Percentiles rank a stretch among this genome's conserved stretches.
Conservation (phyloP, 345 rosid genomes). For the Geranium brycei region DNA sequence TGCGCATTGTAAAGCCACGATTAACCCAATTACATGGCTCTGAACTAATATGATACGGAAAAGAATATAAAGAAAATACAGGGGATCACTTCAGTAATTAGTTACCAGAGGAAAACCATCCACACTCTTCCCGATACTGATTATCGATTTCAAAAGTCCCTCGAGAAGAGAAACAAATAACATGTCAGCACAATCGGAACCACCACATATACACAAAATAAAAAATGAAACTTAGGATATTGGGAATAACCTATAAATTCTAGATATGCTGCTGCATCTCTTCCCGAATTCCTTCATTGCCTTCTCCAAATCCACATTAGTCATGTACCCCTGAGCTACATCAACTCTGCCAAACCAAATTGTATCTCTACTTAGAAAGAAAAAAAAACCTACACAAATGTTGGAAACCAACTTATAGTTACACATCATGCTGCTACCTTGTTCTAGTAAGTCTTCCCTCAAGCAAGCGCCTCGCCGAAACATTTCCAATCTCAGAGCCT, state of each 20-base stretch:
- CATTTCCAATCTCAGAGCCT: constrained; percentile 24
- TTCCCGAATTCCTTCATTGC: constrained; percentile 57
- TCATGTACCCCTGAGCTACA: constrained; percentile 57
- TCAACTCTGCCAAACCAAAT: constrained; percentile 25
- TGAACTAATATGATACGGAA: constrained; percentile 2
- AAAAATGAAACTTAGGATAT: background rate
- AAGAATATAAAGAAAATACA: background rate
- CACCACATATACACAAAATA: background rate
- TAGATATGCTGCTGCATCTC: constrained; percentile 67
- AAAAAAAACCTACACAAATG: background rate
- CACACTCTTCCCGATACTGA: constrained; percentile 92
- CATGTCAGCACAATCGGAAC: constrained; percentile 38
- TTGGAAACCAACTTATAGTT: background rate
- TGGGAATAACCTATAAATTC: constrained; percentile 64
- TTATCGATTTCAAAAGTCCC: constrained; percentile 43
- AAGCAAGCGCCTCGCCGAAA: constrained; percentile 30
- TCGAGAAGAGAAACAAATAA: constrained; percentile 62
- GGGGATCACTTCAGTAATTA: constrained; percentile 7
- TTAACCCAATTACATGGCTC: constrained; percentile 1
- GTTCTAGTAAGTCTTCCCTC: constrained; percentile 16
- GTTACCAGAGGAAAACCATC: constrained; percentile 87
- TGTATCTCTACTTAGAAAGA: background rate
- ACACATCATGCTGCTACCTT: constrained; percentile 24
- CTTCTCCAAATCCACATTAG: constrained; percentile 60
- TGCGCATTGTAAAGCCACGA: too few species aligned